Conservation (phyloP, 176 grass and related monocot genomes). For the Eleusine coracana region DNA sequence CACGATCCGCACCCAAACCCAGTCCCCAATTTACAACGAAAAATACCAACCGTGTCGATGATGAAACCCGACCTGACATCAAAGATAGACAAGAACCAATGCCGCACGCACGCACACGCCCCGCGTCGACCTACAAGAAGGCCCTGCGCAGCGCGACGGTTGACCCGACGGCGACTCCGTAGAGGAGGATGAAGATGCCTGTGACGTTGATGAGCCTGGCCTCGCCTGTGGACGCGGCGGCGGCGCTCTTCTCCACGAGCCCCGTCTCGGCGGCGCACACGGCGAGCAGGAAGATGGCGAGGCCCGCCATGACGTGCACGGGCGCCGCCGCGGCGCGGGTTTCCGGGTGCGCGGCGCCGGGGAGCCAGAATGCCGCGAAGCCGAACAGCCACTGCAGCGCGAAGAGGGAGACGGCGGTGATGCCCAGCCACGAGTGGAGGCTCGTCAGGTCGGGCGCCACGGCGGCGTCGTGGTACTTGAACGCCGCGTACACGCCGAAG, state of each 20-base stretch:
- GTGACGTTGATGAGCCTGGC: conserved; percentile 79
- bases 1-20: neutral
- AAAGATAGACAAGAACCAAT: neutral
- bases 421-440: conserved; percentile 93
- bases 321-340: conserved; percentile 35
- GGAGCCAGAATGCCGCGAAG: conserved; percentile 74
- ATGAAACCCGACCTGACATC: neutral
- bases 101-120: neutral
- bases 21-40: neutral
- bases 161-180: conserved; percentile 59
- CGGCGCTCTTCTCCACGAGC: conserved; percentile 67
- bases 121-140: neutral
- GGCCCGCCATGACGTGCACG: conserved; percentile 53
- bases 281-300: conserved; percentile 77
- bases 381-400: conserved; percentile 92
- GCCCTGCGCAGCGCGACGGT: conserved; percentile 59
- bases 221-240: conserved; percentile 46
- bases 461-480: conserved; percentile 77
- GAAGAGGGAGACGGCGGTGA: conserved; percentile 74
- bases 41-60: conserved; percentile 2
- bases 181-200: conserved; percentile 81
- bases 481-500: conserved; percentile 86
- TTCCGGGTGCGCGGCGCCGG: conserved; percentile 12
- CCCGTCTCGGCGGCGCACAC: conserved; percentile 85
- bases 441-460: conserved; percentile 51